A percentile compares a stretch with the other conserved stretches of the same genome.
These are phyloP conservation scores for Lentinula lateritia DNA, from an alignment of 768 basidiomycete genomes.

Conservation along the genomic window DNA sequence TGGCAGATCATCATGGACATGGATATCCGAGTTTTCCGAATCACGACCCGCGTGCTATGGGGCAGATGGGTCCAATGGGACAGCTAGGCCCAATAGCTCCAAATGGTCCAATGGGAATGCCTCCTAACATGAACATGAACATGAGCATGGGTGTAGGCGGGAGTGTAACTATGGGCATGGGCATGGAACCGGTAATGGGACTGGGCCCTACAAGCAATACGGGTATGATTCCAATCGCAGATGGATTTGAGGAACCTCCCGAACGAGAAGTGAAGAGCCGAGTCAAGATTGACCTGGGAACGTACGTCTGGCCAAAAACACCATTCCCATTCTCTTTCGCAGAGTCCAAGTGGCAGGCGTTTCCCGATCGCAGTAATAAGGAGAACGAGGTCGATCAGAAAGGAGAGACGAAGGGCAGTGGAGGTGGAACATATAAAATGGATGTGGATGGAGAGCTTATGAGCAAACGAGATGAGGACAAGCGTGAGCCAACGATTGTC, in stretches of 20 bases:
- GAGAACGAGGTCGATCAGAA: not conserved
- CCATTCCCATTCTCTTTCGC: slow-evolving; percentile 57
- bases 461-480: not conserved
- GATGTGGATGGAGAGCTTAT: slow-evolving; percentile 4
- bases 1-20: not conserved
- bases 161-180: not conserved
- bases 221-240: not conserved
- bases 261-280: slow-evolving; percentile 18
- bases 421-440: not conserved
- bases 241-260: not conserved
- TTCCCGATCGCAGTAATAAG: slow-evolving; percentile 10
- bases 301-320: slow-evolving; percentile 50
- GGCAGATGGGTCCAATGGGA: not conserved
- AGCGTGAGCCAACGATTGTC: not conserved
- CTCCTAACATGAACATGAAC: not conserved
- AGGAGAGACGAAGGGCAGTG: not conserved
- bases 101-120: not conserved
- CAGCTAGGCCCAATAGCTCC: not conserved
- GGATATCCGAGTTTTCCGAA: not conserved
- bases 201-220: not conserved
- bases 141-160: not conserved
- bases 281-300: slow-evolving; percentile 41
- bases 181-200: not conserved
- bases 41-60: not conserved
- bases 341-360: slow-evolving; percentile 4